phyloP scores from a whole-genome alignment of 768 basidiomycete species.

The Amanita fuliginea region DNA sequence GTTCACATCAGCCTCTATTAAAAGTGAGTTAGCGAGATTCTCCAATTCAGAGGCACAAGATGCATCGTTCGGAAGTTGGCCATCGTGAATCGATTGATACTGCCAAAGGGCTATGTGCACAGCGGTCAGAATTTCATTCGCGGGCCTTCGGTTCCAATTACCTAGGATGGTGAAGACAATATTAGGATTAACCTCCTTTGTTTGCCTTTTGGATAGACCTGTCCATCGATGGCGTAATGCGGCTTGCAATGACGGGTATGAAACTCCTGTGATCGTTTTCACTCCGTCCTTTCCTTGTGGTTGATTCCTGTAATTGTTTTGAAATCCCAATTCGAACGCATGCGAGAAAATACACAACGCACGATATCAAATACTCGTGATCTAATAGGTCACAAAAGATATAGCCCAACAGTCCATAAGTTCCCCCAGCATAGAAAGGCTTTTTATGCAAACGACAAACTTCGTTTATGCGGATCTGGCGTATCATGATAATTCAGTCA shows the following conservation, averaged over 20 bases:
- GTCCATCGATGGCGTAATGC: slow-evolving; percentile 66
- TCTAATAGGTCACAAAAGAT: slow-evolving; percentile 88
- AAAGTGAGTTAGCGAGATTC: slow-evolving; percentile 49
- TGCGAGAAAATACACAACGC: slow-evolving; percentile 21
- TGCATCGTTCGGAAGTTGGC: slow-evolving; percentile 42
- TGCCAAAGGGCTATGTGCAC: slow-evolving; percentile 64
- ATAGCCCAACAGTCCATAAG: slow-evolving; percentile 85
- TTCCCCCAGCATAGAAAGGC: slow-evolving; percentile 87
- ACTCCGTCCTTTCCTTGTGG: slow-evolving; percentile 45
- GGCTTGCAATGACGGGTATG: slow-evolving; percentile 51
- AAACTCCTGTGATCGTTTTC: slow-evolving; percentile 48
- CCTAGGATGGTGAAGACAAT: slow-evolving; percentile 65
- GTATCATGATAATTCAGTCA: slow-evolving; percentile 7
- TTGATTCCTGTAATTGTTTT: slow-evolving; percentile 41
- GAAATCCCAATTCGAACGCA: slow-evolving; percentile 7
- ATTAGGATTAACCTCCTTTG: slow-evolving; percentile 75
- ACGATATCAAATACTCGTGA: slow-evolving; percentile 84
- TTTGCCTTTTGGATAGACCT: slow-evolving; percentile 58
- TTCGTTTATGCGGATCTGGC: slow-evolving; percentile 66
- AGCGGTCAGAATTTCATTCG: background rate
- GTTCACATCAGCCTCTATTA: slow-evolving; percentile 58
- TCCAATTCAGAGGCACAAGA: slow-evolving; percentile 45
- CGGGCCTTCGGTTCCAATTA: slow-evolving; percentile 16
- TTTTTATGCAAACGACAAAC: slow-evolving; percentile 65
- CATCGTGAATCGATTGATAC: slow-evolving; percentile 51